These are phyloP conservation scores for Kandelia obovata DNA, from an alignment of 345 rosid genomes.

Conservation along the genomic window DNA sequence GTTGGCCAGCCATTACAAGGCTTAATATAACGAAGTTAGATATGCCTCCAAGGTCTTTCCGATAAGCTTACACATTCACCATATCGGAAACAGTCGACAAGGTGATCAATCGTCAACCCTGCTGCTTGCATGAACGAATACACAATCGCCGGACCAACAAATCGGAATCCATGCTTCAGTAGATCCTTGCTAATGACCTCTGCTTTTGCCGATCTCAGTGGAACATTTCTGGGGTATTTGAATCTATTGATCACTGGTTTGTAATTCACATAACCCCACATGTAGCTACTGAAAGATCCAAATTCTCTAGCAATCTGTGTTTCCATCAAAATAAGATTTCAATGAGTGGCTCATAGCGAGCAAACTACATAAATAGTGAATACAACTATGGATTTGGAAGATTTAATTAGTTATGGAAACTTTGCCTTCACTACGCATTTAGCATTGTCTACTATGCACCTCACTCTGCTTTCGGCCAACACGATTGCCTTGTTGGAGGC, in stretches of 20 bases:
- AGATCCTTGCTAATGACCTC: slow-evolving; percentile 80
- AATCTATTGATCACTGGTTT: slow-evolving; percentile 67
- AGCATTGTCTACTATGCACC: slow-evolving; percentile 85
- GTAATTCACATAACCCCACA: slow-evolving; percentile 83
- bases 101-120: slow-evolving; percentile 84
- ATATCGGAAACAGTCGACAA: slow-evolving; percentile 76
- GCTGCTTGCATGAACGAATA: slow-evolving; percentile 95
- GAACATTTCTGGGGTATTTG: slow-evolving; percentile 80
- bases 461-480: slow-evolving; percentile 75
- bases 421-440: slow-evolving; percentile 78
- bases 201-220: slow-evolving; percentile 79
- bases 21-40: slow-evolving; percentile 22
- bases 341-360: too few species aligned
- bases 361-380: background rate
- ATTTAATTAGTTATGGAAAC: slow-evolving; percentile 3
- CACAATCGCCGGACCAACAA: slow-evolving; percentile 91
- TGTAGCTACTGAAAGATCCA: slow-evolving; percentile 81
- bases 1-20: background rate
- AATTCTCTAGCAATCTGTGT: slow-evolving; percentile 60
- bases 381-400: background rate
- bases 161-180: slow-evolving; percentile 71
- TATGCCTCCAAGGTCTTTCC: slow-evolving; percentile 90
- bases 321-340: too few species aligned
- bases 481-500: slow-evolving; percentile 64
- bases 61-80: slow-evolving; percentile 73